These are phyloP conservation scores for Globisporangium irregulare DNA, from an alignment of 352 stramenopile genomes.

Conservation along the genomic window DNA sequence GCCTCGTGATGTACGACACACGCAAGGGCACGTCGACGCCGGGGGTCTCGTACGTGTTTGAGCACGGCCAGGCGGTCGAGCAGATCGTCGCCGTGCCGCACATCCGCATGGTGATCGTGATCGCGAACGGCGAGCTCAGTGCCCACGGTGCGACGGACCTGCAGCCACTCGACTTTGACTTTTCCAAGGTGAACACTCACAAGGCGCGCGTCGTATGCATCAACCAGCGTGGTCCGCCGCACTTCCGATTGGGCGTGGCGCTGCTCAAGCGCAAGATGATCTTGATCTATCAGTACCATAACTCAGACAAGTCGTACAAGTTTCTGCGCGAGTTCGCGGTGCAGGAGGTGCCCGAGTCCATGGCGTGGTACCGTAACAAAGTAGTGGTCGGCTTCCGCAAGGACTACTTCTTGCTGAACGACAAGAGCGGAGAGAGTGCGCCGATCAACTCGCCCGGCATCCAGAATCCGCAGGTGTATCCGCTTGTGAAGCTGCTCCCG, in stretches of 20 bases:
- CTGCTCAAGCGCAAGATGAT: slow-evolving; percentile 62
- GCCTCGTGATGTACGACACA: slow-evolving; percentile 86
- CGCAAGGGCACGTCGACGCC: slow-evolving; percentile 67
- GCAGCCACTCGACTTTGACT: slow-evolving; percentile 75
- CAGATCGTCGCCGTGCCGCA: slow-evolving; percentile 83
- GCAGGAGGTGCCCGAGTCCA: slow-evolving; percentile 69
- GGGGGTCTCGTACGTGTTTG: slow-evolving; percentile 65
- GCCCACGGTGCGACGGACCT: slow-evolving; percentile 79
- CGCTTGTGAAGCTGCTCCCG: slow-evolving; percentile 75
- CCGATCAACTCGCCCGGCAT: slow-evolving; percentile 72
- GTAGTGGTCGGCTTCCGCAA: slow-evolving; percentile 75
- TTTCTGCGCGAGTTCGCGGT: slow-evolving; percentile 78
- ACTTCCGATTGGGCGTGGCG: slow-evolving; percentile 79
- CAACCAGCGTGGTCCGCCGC: slow-evolving; percentile 79
- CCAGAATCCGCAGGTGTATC: slow-evolving; percentile 61
- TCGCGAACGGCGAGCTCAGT: slow-evolving; percentile 71
- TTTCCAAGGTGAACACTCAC: slow-evolving; percentile 69
- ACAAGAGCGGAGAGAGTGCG: slow-evolving; percentile 72
- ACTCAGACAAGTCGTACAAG: slow-evolving; percentile 72
- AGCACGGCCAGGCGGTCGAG: slow-evolving; percentile 70
- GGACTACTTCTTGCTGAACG: slow-evolving; percentile 79
- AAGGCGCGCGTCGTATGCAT: slow-evolving; percentile 72
- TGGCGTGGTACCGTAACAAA: slow-evolving; percentile 89
- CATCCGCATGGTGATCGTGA: slow-evolving; percentile 84
- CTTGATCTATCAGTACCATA: slow-evolving; percentile 83